A percentile compares a stretch with the other conserved stretches of the same genome.
Evolutionary conservation across 306 rosid species (phyloP).

Genomic region (Corylus heterophylla): DNA sequence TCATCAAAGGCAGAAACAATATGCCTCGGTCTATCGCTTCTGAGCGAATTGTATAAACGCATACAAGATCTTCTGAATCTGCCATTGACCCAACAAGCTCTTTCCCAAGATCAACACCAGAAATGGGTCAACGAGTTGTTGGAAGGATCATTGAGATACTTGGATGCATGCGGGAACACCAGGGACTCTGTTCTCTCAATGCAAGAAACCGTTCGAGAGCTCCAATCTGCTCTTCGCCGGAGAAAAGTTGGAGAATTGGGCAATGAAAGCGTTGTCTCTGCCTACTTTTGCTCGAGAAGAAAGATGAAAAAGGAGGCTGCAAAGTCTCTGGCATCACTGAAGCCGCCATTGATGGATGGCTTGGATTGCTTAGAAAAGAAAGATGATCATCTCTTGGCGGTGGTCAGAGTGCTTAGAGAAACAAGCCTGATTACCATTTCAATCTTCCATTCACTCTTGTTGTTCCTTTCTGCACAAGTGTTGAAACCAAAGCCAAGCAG

Average conservation of each 20-base stretch:
- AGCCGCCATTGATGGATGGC: slow-evolving; percentile 32
- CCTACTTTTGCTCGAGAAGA: slow-evolving; percentile 47
- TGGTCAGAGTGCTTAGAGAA: slow-evolving; percentile 65
- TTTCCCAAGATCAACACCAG: slow-evolving; percentile 43
- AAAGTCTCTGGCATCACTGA: slow-evolving; percentile 37
- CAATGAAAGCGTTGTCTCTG: slow-evolving; percentile 31
- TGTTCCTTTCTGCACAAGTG: slow-evolving; percentile 49
- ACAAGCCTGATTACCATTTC: slow-evolving; percentile 49
- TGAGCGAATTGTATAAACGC: slow-evolving; percentile 43
- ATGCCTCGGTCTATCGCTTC: slow-evolving; percentile 42
- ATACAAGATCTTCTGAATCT: slow-evolving; percentile 55
- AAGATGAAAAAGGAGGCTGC: slow-evolving; percentile 44
- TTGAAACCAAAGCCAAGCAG: slow-evolving; percentile 52
- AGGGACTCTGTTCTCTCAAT: slow-evolving; percentile 47
- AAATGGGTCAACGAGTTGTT: slow-evolving; percentile 65
- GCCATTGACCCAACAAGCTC: slow-evolving; percentile 56
- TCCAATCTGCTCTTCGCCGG: slow-evolving; percentile 65
- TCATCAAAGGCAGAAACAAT: slow-evolving; percentile 37
- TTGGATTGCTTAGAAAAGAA: no score
- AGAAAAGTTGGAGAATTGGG: slow-evolving; percentile 49
- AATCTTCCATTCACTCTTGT: slow-evolving; percentile 46
- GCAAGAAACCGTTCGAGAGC: slow-evolving; percentile 44
- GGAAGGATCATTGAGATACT: slow-evolving; percentile 51
- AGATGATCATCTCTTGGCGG: slow-evolving; percentile 42
- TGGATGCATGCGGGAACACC: slow-evolving; percentile 53